Conservation (phyloP, 169 alveolate genomes). For the Eimeria acervulina region DNA sequence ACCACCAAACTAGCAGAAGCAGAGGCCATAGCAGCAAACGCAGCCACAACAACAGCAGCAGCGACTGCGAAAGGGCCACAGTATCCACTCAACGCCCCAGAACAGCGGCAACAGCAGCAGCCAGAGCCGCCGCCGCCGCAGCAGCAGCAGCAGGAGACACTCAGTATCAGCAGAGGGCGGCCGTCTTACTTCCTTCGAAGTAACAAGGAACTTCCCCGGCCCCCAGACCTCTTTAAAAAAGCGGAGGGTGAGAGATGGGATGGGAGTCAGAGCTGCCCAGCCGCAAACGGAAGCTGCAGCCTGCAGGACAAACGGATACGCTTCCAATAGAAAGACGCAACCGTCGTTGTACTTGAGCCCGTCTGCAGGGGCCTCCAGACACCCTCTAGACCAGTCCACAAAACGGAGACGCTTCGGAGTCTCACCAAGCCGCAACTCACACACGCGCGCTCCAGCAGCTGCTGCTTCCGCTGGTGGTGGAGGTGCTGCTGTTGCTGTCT, state of each 20-base stretch:
- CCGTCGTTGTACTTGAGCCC: constrained; percentile 77
- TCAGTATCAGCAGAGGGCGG: neutral
- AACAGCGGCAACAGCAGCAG: constrained; percentile 1
- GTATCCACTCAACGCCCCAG: neutral
- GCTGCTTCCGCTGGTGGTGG: neutral
- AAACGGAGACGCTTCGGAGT: neutral
- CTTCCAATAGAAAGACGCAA: constrained; percentile 71
- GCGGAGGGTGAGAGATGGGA: constrained; percentile 79
- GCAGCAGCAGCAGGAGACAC: neutral
- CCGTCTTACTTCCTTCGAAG: constrained; percentile 35
- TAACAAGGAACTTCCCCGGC: constrained; percentile 31
- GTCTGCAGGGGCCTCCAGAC: neutral
- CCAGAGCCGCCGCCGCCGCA: neutral
- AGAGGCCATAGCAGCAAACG: neutral
- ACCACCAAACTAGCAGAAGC: neutral
- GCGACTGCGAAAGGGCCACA: neutral
- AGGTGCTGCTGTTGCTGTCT: neutral
- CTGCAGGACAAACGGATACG: constrained; percentile 61
- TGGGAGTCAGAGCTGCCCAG: constrained; percentile 78
- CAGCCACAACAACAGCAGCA: neutral
- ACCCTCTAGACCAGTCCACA: constrained; percentile 34
- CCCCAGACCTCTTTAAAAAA: constrained; percentile 66
- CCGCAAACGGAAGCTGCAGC: constrained; percentile 42
- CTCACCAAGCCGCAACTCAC: neutral
- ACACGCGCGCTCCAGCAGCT: constrained; percentile 4